A percentile compares a stretch with the other conserved stretches of the same genome.
These are phyloP conservation scores for Saksenaea oblongispora DNA, from an alignment of 371 early-diverging fungal species.

Conservation along the genomic window DNA sequence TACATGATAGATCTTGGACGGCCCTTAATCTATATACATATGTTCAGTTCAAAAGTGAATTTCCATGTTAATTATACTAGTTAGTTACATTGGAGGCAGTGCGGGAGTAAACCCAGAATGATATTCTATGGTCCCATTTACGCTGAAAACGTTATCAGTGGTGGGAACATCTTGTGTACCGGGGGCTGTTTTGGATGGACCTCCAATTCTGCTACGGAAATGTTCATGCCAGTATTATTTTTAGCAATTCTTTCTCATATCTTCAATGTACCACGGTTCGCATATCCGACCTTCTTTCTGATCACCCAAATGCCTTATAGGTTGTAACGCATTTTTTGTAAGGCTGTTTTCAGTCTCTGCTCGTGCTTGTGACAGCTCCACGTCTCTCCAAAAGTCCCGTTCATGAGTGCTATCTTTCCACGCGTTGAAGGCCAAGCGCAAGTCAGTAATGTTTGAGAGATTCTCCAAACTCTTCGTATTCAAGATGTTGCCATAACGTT, in stretches of 20 bases:
- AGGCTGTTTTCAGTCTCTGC: not conserved
- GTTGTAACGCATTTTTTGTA: not conserved
- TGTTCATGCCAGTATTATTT: not conserved
- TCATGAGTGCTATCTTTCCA: not conserved
- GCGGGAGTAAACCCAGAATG: not conserved
- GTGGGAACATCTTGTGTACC: not conserved
- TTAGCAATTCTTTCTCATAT: not conserved
- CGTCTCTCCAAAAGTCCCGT: not conserved
- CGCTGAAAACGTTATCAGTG: not conserved
- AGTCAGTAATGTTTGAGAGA: not conserved
- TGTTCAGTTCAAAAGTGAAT: not conserved
- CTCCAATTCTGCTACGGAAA: not conserved
- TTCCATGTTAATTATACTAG: not conserved
- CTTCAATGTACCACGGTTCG: not conserved
- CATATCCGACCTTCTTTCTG: not conserved
- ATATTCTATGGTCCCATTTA: not conserved
- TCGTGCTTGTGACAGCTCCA: not conserved
- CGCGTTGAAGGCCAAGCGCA: not conserved
- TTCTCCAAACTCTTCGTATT: not conserved
- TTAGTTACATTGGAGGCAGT: not conserved
- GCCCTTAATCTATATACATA: not conserved
- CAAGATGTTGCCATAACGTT: not conserved
- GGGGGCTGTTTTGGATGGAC: not conserved
- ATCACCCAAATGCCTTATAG: not conserved
- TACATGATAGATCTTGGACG: not conserved